phyloP scores from a whole-genome alignment of 371 early-diverging fungal species.

The Mortierella sp. region DNA sequence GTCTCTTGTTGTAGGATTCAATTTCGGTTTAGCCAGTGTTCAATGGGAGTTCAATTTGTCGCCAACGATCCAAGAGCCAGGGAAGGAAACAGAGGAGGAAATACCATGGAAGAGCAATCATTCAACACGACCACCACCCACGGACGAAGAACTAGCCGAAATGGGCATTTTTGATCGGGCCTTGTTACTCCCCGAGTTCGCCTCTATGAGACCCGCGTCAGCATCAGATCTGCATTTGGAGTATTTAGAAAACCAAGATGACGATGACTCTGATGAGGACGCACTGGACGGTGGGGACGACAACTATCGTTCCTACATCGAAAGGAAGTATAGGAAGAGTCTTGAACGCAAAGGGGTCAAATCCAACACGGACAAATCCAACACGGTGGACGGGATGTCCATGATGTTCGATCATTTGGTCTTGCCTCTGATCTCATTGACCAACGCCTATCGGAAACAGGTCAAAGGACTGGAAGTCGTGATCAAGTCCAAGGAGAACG shows the following conservation, averaged over 20 bases:
- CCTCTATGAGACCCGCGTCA: too few relatives aligned
- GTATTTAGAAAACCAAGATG: too few relatives aligned
- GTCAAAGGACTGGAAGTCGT: constrained; percentile 16
- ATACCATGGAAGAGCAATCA: too few relatives aligned
- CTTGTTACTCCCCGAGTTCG: too few relatives aligned
- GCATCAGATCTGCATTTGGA: too few relatives aligned
- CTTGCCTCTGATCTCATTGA: constrained; percentile 37
- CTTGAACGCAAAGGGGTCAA: too few relatives aligned
- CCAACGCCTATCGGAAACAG: constrained; percentile 43
- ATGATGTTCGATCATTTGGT: constrained; percentile 39
- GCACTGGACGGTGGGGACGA: too few relatives aligned
- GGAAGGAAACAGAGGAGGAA: background rate
- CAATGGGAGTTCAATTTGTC: constrained; percentile 48
- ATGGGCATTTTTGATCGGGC: constrained; percentile 6
- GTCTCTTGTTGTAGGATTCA: constrained; percentile 26
- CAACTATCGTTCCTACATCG: too few relatives aligned
- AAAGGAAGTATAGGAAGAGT: too few relatives aligned
- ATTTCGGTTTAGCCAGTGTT: constrained; percentile 37
- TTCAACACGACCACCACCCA: too few relatives aligned
- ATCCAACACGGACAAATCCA: too few relatives aligned
- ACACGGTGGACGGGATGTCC: constrained; percentile 23
- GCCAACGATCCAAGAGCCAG: constrained; percentile 18
- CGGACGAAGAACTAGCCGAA: background rate
- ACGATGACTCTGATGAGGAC: too few relatives aligned
- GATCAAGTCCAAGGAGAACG: constrained; percentile 42